These are phyloP conservation scores for Chlorella sp. DNA, from an alignment of 139 green algal genomes.

Conservation along the genomic window DNA sequence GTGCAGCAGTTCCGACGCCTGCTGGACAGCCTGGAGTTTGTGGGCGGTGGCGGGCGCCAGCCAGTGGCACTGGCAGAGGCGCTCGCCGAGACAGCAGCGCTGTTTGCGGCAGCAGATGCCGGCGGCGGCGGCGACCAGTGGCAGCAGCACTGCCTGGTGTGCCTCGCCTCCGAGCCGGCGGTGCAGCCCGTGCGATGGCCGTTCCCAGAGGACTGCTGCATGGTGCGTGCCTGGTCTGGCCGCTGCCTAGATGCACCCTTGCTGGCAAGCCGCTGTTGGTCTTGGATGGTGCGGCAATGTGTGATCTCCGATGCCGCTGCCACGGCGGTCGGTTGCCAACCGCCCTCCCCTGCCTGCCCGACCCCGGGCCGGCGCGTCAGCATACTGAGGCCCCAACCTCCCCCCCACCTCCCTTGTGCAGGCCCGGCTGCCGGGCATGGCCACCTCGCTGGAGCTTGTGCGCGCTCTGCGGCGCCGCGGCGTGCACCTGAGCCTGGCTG, in stretches of 20 bases:
- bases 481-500: slow-evolving; percentile 9
- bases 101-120: slow-evolving; percentile 1
- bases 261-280: too few relatives aligned
- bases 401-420: background rate
- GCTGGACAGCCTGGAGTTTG: background rate
- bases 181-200: slow-evolving; percentile 11
- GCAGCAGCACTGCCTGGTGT: slow-evolving; percentile 29
- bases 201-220: slow-evolving; percentile 1
- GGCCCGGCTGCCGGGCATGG: background rate
- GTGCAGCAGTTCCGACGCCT: background rate
- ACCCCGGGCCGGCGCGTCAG: too few relatives aligned
- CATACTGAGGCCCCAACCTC: too few relatives aligned
- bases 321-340: background rate
- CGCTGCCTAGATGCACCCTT: too few relatives aligned
- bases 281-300: too few relatives aligned
- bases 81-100: background rate
- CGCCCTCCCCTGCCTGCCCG: background rate
- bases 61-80: slow-evolving; percentile 20
- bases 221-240: slow-evolving; percentile 21
- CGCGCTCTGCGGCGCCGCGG: background rate
- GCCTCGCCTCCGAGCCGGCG: background rate
- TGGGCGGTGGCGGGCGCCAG: slow-evolving; percentile 6
- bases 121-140: background rate
- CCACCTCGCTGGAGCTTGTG: background rate
- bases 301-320: too few relatives aligned